Conservation (phyloP, 495 filamentous ascomycete genomes). For the Penicillium angulare region DNA sequence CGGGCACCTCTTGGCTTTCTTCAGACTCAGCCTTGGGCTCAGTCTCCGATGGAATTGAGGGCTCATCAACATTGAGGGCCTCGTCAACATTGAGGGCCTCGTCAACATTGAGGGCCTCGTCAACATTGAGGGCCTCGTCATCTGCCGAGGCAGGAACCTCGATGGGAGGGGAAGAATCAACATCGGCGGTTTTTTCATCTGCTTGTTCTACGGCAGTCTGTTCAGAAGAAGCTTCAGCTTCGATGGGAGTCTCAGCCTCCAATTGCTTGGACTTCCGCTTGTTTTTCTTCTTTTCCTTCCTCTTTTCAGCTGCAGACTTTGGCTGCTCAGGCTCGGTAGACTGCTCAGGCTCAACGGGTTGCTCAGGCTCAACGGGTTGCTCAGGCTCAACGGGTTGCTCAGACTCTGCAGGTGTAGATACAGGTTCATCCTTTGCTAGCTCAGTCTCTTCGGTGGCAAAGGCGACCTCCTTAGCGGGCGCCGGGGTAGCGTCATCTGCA, state of each 20-base stretch:
- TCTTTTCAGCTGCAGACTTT: constrained; percentile 10
- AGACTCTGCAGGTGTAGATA: no score
- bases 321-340: constrained; percentile 12
- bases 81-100: no score
- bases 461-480: neutral
- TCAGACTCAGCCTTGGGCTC: neutral
- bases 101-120: neutral
- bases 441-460: neutral
- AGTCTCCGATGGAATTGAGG: neutral
- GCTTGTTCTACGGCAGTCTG: neutral
- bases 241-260: neutral
- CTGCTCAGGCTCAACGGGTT: neutral
- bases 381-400: no score
- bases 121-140: neutral
- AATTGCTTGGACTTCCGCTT: constrained; percentile 32
- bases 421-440: no score
- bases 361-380: no score
- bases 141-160: neutral
- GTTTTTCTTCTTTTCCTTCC: constrained; percentile 17
- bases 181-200: neutral
- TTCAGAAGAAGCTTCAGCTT: neutral
- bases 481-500: constrained; percentile 9
- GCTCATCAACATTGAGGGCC: neutral
- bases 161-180: neutral
- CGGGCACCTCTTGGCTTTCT: neutral